A percentile compares a stretch with the other conserved stretches of the same genome.
These are phyloP conservation scores for Flaveria brownii DNA, from an alignment of 129 eudicot genomes.

Conservation along the genomic window DNA sequence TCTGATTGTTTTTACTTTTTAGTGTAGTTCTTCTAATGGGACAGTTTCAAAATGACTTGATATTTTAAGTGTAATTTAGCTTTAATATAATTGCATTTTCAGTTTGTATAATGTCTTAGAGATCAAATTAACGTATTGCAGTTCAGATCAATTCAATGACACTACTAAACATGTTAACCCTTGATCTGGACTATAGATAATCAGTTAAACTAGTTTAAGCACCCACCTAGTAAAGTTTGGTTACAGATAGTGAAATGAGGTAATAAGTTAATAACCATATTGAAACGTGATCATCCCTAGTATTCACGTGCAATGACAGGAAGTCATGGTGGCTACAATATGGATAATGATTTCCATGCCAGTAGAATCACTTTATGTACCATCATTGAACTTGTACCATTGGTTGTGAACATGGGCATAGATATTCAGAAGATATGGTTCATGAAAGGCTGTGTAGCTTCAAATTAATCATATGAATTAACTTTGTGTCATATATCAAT, in stretches of 20 bases:
- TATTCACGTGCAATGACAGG: no score
- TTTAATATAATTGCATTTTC: neutral
- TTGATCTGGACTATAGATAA: neutral
- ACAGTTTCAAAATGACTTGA: neutral
- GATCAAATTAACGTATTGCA: neutral
- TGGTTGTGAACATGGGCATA: neutral
- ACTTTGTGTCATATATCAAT: no score
- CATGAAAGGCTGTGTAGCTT: neutral
- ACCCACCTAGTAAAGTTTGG: neutral
- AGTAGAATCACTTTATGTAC: neutral
- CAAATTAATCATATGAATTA: no score
- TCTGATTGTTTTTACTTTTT: neutral
- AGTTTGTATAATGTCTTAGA: neutral
- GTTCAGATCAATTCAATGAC: neutral
- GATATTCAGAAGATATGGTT: neutral
- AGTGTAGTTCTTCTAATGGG: neutral
- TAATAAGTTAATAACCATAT: neutral
- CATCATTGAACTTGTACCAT: slow-evolving; percentile 1
- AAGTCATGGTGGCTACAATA: no score
- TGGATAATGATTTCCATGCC: no score
- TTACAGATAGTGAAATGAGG: neutral
- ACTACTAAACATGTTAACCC: neutral
- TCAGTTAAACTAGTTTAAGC: neutral
- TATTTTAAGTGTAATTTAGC: neutral
- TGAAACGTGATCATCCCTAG: neutral